Evolutionary conservation across 2,329 filamentous ascomycete species (phyloP).

Genomic region (Fusarium sp.): DNA sequence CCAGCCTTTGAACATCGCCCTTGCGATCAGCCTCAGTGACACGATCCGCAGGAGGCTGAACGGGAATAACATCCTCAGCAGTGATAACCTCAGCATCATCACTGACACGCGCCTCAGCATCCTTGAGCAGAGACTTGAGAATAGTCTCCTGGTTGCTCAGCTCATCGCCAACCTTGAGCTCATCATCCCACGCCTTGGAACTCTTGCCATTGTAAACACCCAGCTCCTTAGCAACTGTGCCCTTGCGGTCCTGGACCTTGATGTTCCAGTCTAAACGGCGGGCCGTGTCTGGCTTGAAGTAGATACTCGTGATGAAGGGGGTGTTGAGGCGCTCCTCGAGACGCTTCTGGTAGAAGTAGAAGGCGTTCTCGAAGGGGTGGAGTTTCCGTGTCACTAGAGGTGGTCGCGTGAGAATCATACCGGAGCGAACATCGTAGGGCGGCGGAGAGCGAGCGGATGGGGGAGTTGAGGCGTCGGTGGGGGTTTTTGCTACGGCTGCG

Average conservation of each 20-base stretch:
- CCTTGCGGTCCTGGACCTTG: constrained; percentile 78
- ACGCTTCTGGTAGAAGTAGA: constrained; percentile 96
- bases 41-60: constrained; percentile 77
- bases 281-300: constrained; percentile 91
- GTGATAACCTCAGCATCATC: constrained; percentile 70
- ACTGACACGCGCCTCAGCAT: constrained; percentile 74
- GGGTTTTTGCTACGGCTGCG: constrained; percentile 36
- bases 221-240: constrained; percentile 84
- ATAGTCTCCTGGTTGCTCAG: constrained; percentile 73
- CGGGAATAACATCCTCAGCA: constrained; percentile 69
- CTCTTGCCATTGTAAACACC: constrained; percentile 81
- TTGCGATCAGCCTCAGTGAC: constrained; percentile 81
- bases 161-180: constrained; percentile 79
- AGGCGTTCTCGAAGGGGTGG: constrained; percentile 89
- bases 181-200: constrained; percentile 87
- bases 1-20: constrained; percentile 80
- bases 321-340: constrained; percentile 91
- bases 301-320: constrained; percentile 91
- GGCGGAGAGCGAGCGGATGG: constrained; percentile 31
- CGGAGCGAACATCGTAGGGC: constrained; percentile 65
- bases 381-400: constrained; percentile 87
- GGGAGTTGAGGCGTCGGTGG: constrained; percentile 34
- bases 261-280: constrained; percentile 89
- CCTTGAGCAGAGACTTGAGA: constrained; percentile 76
- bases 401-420: constrained; percentile 87